Percentiles rank a stretch among this genome's conserved stretches.
Conservation (phyloP, 1,139 yeast genomes). For the Kodamaea ohmeri region DNA sequence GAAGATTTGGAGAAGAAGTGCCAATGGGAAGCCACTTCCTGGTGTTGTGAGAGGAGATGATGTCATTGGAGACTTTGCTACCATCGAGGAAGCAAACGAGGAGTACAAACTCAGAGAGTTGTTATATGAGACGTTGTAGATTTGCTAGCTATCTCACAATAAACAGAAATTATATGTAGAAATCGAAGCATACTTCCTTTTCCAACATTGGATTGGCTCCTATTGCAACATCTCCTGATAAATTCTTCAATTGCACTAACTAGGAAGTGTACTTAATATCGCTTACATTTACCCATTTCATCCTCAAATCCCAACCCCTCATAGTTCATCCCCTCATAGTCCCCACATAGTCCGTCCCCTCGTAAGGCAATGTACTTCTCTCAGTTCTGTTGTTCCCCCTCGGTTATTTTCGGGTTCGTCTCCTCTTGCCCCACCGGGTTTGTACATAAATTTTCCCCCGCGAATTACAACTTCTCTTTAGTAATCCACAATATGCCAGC, state of each 20-base stretch:
- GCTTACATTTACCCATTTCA: background rate
- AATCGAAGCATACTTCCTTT: background rate
- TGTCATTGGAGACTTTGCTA: slow-evolving; percentile 79
- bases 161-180: background rate
- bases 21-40: slow-evolving; percentile 75
- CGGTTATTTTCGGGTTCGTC: background rate
- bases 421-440: background rate
- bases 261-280: no score
- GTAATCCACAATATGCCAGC: slow-evolving; percentile 10
- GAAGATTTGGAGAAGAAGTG: slow-evolving; percentile 77
- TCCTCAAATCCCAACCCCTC: background rate
- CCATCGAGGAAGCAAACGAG: slow-evolving; percentile 80
- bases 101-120: slow-evolving; percentile 66
- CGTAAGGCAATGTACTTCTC: no score
- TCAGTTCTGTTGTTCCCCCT: background rate
- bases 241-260: no score
- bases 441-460: background rate
- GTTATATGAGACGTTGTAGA: slow-evolving; percentile 48
- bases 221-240: no score
- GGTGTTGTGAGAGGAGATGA: slow-evolving; percentile 95
- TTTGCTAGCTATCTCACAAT: background rate
- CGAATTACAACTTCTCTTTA: background rate
- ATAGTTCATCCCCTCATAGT: background rate
- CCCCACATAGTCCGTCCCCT: no score
- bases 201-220: no score